These are phyloP conservation scores for Raffaelea deltoideospora DNA, from an alignment of 2,329 filamentous ascomycete genomes.

Conservation along the genomic window DNA sequence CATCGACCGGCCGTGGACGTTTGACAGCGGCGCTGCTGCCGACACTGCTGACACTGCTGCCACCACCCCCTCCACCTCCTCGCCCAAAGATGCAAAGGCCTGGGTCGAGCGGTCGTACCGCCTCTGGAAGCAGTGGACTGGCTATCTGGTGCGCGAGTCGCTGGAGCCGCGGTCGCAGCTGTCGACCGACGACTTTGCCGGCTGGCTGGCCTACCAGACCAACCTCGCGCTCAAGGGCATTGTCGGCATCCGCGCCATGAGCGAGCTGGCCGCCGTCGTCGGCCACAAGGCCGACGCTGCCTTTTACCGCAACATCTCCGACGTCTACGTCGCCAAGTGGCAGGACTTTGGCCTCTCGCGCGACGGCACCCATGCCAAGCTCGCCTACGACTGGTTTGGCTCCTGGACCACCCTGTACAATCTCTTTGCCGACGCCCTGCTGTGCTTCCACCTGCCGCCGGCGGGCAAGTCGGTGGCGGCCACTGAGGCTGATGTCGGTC, in stretches of 20 bases:
- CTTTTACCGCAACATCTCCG: slow-evolving; percentile 47
- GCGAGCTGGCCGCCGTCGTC: slow-evolving; percentile 45
- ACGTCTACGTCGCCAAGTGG: slow-evolving; percentile 56
- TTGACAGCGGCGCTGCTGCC: too few species aligned
- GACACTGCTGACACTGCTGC: slow-evolving; percentile 18
- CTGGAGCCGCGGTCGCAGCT: slow-evolving; percentile 58
- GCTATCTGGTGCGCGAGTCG: slow-evolving; percentile 55
- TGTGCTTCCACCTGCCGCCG: slow-evolving; percentile 18
- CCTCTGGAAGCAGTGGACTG: slow-evolving; percentile 64
- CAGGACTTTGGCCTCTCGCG: slow-evolving; percentile 50
- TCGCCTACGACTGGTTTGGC: slow-evolving; percentile 63
- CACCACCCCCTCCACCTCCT: too few species aligned
- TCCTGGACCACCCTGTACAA: slow-evolving; percentile 69
- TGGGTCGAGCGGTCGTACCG: slow-evolving; percentile 40
- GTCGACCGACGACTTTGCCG: slow-evolving; percentile 66
- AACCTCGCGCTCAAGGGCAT: slow-evolving; percentile 66
- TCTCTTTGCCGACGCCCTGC: slow-evolving; percentile 46
- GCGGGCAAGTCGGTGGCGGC: not conserved
- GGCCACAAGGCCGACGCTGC: slow-evolving; percentile 42
- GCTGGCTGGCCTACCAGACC: slow-evolving; percentile 58
- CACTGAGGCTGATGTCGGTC: not conserved
- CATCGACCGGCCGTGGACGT: slow-evolving; percentile 33
- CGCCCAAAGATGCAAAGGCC: slow-evolving; percentile 21
- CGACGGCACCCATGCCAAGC: slow-evolving; percentile 53
- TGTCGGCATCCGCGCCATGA: slow-evolving; percentile 65